These are phyloP conservation scores for Eucalyptus microcorys DNA, from an alignment of 345 rosid species.

Conservation along the genomic window DNA sequence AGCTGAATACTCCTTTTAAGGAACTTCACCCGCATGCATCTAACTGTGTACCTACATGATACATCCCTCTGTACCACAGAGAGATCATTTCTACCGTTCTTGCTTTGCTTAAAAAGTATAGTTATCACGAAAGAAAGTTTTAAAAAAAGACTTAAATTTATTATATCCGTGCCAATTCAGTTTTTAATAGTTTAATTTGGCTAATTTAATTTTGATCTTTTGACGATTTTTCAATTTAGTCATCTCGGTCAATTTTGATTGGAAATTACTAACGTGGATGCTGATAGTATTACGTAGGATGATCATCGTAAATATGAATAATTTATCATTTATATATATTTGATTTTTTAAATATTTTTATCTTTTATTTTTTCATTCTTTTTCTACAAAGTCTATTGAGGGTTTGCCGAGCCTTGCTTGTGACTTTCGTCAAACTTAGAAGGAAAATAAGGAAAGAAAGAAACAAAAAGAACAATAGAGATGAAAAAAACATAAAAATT, in stretches of 20 bases:
- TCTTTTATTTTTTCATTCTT: too few relatives aligned
- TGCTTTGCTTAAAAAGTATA: neutral
- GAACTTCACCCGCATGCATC: neutral
- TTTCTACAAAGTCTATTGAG: neutral
- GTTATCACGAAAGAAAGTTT: accelerated
- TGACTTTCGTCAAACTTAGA: accelerated
- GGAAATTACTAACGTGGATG: accelerated
- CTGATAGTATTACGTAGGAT: too few relatives aligned
- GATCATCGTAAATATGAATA: too few relatives aligned
- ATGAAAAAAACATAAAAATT: too few relatives aligned
- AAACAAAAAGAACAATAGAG: too few relatives aligned
- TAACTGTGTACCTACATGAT: neutral
- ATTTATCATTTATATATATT: too few relatives aligned
- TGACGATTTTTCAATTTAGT: neutral
- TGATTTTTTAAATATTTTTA: too few relatives aligned
- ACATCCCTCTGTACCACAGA: neutral
- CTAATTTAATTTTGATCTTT: too few relatives aligned
- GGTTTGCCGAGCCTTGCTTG: too few relatives aligned
- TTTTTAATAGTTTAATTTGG: accelerated
- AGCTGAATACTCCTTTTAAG: neutral
- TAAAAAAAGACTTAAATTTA: too few relatives aligned
- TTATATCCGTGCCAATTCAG: accelerated
- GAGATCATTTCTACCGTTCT: neutral
- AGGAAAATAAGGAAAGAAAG: neutral
- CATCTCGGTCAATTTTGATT: accelerated